These are phyloP conservation scores for Vigna trinervia DNA, from an alignment of 306 rosid genomes.

Conservation along the genomic window DNA sequence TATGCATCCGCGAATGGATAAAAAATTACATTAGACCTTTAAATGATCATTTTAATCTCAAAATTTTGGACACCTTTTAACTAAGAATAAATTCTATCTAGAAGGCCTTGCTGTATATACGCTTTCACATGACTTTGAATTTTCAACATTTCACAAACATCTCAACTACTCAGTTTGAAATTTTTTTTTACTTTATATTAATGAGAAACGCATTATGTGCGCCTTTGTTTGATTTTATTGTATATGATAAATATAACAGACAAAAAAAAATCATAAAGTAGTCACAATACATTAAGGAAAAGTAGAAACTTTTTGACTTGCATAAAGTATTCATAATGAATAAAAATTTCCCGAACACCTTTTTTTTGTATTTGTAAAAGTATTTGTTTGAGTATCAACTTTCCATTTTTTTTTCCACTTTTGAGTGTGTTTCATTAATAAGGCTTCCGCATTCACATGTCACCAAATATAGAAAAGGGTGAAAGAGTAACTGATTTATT, in stretches of 20 bases:
- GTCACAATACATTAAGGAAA: not conserved
- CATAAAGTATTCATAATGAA: not conserved
- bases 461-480: not conserved
- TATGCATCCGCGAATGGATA: no score
- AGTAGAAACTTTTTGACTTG: slow-evolving; percentile 1
- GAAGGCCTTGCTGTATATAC: not conserved
- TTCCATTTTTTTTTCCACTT: not conserved
- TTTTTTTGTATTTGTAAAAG: not conserved
- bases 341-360: not conserved
- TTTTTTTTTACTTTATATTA: not conserved
- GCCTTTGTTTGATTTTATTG: not conserved
- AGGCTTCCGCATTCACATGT: not conserved
- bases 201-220: not conserved
- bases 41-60: no score
- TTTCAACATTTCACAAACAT: not conserved
- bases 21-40: no score
- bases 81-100: no score
- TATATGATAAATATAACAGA: not conserved
- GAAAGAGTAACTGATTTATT: slow-evolving; percentile 1
- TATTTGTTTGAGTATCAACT: not conserved
- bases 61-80: no score
- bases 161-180: not conserved
- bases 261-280: slow-evolving; percentile 4
- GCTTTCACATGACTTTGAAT: slow-evolving; percentile 6
- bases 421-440: not conserved